These are phyloP conservation scores for Malania oleifera DNA, from an alignment of 164 flowering plant genomes.

Conservation along the genomic window DNA sequence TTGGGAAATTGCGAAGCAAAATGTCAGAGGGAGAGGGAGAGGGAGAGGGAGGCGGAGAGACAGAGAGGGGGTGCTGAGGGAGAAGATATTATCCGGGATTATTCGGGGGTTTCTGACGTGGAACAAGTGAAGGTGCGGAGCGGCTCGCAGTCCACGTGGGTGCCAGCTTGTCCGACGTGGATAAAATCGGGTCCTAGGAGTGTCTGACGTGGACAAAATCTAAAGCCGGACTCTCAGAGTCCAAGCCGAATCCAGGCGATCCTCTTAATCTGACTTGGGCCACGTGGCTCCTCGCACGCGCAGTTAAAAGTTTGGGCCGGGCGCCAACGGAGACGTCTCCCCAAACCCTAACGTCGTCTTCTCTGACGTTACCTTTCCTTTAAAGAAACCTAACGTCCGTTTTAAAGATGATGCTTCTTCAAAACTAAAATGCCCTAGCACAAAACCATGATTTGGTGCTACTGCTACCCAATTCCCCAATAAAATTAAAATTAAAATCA, in stretches of 20 bases:
- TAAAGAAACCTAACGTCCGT: not conserved
- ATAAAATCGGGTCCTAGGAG: conserved; percentile 6
- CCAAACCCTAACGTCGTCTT: not conserved
- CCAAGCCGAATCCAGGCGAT: conserved; percentile 25
- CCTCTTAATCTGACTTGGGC: conserved; percentile 4
- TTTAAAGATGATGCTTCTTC: not conserved
- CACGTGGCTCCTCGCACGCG: conserved; percentile 14
- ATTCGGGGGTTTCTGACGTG: conserved; percentile 27
- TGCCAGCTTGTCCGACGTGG: conserved; percentile 8
- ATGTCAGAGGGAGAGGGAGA: not conserved
- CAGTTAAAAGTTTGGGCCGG: conserved; percentile 4
- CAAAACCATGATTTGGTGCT: too few relatives aligned
- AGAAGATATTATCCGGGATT: conserved; percentile 25
- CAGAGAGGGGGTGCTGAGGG: not conserved
- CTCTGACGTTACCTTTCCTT: not conserved
- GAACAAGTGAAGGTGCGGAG: conserved; percentile 26
- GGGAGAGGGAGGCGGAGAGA: not conserved
- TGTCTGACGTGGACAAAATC: conserved; percentile 27
- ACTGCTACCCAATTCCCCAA: too few relatives aligned
- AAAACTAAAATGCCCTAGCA: too few relatives aligned
- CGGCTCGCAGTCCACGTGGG: conserved; percentile 17
- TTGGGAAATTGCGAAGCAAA: not conserved
- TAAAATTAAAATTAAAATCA: too few relatives aligned
- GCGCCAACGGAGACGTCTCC: not conserved
- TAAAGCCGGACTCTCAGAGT: conserved; percentile 18